Conservation (phyloP, 169 alveolate species). For the Plasmodium sp. region DNA sequence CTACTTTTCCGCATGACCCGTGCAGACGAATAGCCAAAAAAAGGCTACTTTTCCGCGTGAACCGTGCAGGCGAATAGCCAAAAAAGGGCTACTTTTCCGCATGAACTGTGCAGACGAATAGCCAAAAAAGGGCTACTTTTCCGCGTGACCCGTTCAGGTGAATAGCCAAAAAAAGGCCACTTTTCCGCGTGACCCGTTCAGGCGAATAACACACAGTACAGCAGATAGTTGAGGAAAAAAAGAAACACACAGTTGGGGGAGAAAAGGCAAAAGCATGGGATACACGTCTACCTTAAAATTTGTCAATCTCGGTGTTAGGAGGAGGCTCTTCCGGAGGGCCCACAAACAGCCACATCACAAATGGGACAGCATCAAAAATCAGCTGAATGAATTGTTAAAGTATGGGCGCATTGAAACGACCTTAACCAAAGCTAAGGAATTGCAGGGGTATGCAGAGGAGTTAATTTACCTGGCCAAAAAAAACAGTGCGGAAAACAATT, state of each 20-base stretch:
- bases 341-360: constrained; percentile 89
- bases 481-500: constrained; percentile 80
- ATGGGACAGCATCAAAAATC: constrained; percentile 88
- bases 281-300: constrained; percentile 82
- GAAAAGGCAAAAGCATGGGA: constrained; percentile 81
- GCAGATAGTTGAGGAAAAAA: neutral
- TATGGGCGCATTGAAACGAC: constrained; percentile 88
- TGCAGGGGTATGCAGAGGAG: constrained; percentile 92
- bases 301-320: constrained; percentile 84
- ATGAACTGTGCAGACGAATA: neutral
- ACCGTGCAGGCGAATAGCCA: neutral
- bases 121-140: neutral
- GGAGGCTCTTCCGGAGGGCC: constrained; percentile 84
- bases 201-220: neutral
- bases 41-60: neutral
- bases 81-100: neutral
- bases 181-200: constrained; percentile 12
- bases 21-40: neutral
- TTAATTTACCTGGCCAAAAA: constrained; percentile 86
- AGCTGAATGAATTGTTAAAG: constrained; percentile 84
- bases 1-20: neutral
- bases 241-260: neutral
- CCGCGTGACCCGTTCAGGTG: neutral
- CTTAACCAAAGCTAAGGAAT: constrained; percentile 88
- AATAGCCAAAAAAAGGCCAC: neutral